Base-by-base conservation (phyloP, 129 eudicot species). In the Sambucus nigra region DNA sequence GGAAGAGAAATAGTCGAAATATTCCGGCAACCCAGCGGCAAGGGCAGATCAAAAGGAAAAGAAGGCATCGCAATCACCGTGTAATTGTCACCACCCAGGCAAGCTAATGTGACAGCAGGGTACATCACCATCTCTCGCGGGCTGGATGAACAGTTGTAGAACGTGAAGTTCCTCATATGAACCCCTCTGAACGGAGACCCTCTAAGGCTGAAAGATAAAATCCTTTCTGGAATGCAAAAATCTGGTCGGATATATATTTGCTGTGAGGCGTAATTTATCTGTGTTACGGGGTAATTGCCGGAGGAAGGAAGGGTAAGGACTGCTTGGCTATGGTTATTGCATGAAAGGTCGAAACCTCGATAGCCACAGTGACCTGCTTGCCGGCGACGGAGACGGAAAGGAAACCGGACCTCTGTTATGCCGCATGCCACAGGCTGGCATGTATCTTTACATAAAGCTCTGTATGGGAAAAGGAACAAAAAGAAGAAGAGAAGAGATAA, bases 281-380 rank as follows among this genome's bases (percentile, higher is more conserved):
- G 20, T 20, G 45, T 55, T 0, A 88, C 94, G 44, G 64, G 33
- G 53, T 69, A 78, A 0, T 75, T 69, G 20, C 72, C 74, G 20
- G 87, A 46, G 4, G 39, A 21, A 1, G 78, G 76, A 6, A 82
- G 74, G 26, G 33, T 56, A 31, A 80, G 58, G 28, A 72, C 28
- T 21, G 94, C 71, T 47, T 76, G 75, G 65, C 39, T 72, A 0
- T 52, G 47, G 26, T 48, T 52, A 65, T 80, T 80, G 68, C 94
- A 83, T 5, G 59, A 55, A 0, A 88, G 78, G 47, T 75, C 87
- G 63, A 83, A 83, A 0, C 91, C 87, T 0, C 79, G 78, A 28
- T 61, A 77, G n/a, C 94, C 97, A 52, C 97, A 80, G 0, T 62
- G 28, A 2, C n/a, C 12, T 15, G 86, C 53, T 47, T 76, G 86